Base-by-base conservation (phyloP, 495 filamentous ascomycete genomes). In the Apiosordaria backusii region DNA sequence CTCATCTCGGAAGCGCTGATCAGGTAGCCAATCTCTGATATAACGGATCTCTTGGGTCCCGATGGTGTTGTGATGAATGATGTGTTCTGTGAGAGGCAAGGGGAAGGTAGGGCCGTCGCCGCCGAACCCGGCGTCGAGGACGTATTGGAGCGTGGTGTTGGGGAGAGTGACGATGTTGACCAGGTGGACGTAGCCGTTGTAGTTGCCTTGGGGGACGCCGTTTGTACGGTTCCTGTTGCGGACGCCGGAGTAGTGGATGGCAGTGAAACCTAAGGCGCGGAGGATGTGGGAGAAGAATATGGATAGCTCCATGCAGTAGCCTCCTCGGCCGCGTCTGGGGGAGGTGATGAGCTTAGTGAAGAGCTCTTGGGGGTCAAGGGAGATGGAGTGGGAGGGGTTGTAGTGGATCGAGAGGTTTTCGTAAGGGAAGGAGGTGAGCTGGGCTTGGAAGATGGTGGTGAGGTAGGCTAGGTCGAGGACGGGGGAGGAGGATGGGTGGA, bases 241-340 rank as follows among this genome's bases (percentile, higher is more conserved):
- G 16, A 79, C 75, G 64, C 75, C 77, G n/a, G 69, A 62, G 1
- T 69, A 80, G 70, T 85, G 86, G 3, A 83, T 75, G 9, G 10
- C 10, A 18, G 77, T 68, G 67, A 86, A 92, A 4, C 88, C 88
- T 19, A 91, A 71, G 13, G 78, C 82, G 53, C 81, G 75, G 7
- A 92, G 78, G 18, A 90, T 73, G 55, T 84, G 83, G 50, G 83
- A 78, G 72, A 90, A 90, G 61, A 90, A 82, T 59, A 80, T 80
- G 69, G 84, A 88, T 60, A 83, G 81, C 70, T 91, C 88, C 80
- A 91, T 87, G 77, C 88, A 91, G 70, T 90, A 89, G 3, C 88
- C 88, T 25, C 89, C 89, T n/a, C 86, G 75, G 22, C 85, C 82
- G 35, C 78, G 78, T 26, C 74, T 73, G 21, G 76, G 71, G 0